Conservation (phyloP, 805 yeast genomes). For the Starmerella apis region DNA sequence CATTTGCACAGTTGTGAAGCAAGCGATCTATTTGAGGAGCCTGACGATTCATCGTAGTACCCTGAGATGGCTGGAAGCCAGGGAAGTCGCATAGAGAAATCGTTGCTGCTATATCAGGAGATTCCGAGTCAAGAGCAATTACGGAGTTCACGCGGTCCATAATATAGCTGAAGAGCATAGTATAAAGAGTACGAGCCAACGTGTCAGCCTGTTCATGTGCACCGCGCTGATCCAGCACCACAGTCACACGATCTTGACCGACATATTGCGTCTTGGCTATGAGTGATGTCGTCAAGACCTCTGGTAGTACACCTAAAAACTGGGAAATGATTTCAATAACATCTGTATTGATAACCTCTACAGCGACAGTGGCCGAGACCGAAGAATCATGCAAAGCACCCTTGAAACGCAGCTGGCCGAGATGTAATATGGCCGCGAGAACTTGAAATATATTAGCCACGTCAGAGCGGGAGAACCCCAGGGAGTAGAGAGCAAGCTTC, state of each 20-base stretch:
- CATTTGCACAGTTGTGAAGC: constrained; percentile 37
- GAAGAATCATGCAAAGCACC: constrained; percentile 30
- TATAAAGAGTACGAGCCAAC: constrained; percentile 35
- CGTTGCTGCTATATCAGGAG: constrained; percentile 29
- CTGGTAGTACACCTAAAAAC: constrained; percentile 35
- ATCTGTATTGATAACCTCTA: constrained; percentile 32
- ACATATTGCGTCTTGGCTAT: constrained; percentile 34
- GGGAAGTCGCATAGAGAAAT: constrained; percentile 36
- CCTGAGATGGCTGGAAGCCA: constrained; percentile 32
- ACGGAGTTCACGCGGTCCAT: constrained; percentile 33
- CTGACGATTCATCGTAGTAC: constrained; percentile 7
- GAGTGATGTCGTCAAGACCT: constrained; percentile 32
- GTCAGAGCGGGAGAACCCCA: constrained; percentile 42
- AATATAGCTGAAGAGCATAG: constrained; percentile 34
- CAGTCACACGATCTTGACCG: constrained; percentile 35
- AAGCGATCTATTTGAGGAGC: constrained; percentile 33
- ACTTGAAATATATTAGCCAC: constrained; percentile 41
- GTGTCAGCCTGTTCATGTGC: constrained; percentile 37
- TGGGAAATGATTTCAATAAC: constrained; percentile 31
- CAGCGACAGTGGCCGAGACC: constrained; percentile 32
- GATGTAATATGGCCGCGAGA: constrained; percentile 37
- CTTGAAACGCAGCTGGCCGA: constrained; percentile 36
- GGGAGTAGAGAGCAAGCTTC: constrained; percentile 39
- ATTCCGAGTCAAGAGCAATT: constrained; percentile 27
- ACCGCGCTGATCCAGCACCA: constrained; percentile 35